These are phyloP conservation scores for Leccinum sublutescens DNA, from an alignment of 768 basidiomycete species.

Conservation along the genomic window DNA sequence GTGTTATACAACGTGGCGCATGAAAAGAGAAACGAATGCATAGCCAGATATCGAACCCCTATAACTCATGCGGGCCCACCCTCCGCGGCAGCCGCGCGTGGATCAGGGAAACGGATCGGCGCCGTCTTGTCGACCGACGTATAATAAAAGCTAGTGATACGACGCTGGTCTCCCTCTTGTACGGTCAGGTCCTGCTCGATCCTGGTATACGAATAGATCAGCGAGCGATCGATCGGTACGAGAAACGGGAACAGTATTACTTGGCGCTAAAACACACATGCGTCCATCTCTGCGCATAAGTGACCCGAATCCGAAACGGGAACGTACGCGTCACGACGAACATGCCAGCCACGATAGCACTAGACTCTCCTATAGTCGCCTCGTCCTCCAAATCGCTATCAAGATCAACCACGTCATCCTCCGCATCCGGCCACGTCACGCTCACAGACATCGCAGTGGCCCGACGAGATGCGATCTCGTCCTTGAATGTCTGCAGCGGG, in stretches of 20 bases:
- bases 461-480: slow-evolving; percentile 24
- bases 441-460: slow-evolving; percentile 17
- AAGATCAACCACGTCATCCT: slow-evolving; percentile 1
- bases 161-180: slow-evolving; percentile 20
- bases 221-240: background rate
- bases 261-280: slow-evolving; percentile 40
- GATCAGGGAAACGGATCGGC: slow-evolving; percentile 33
- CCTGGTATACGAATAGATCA: slow-evolving; percentile 12
- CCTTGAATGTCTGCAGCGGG: slow-evolving; percentile 28
- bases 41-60: background rate
- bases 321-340: slow-evolving; percentile 39
- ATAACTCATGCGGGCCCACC: background rate
- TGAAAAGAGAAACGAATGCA: background rate
- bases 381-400: background rate
- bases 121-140: slow-evolving; percentile 32
- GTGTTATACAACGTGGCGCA: background rate
- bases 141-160: slow-evolving; percentile 37
- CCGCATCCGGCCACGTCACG: slow-evolving; percentile 34
- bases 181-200: slow-evolving; percentile 23
- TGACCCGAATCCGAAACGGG: slow-evolving; percentile 41
- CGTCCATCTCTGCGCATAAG: slow-evolving; percentile 37
- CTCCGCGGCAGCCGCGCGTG: slow-evolving; percentile 8
- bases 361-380: too few relatives aligned
- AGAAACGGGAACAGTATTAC: slow-evolving; percentile 16
- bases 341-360: slow-evolving; percentile 38